A percentile compares a stretch with the other conserved stretches of the same genome.
phyloP scores from a whole-genome alignment of 331 rosid genomes.

The Quercus phellos region DNA sequence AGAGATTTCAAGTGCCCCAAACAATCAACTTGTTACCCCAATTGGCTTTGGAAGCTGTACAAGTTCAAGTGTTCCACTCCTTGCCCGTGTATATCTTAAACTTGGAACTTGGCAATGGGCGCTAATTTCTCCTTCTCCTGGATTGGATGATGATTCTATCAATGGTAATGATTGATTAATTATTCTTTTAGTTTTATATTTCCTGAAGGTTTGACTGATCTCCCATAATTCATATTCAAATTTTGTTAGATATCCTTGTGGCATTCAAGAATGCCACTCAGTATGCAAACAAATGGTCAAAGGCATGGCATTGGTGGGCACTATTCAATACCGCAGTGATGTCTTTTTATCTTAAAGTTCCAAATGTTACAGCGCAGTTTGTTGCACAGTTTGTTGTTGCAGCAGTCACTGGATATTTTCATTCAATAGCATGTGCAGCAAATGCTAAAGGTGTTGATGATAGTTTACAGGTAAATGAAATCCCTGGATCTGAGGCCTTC shows the following conservation, averaged over 20 bases:
- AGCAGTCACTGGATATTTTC: slow-evolving; percentile 96
- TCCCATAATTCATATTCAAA: slow-evolving; percentile 21
- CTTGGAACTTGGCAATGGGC: slow-evolving; percentile 90
- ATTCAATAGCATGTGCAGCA: slow-evolving; percentile 95
- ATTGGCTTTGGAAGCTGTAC: slow-evolving; percentile 43
- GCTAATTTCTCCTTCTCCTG: slow-evolving; percentile 45
- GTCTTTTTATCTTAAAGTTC: slow-evolving; percentile 78
- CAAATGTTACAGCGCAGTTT: slow-evolving; percentile 62
- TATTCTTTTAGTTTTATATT: not conserved
- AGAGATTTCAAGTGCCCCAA: slow-evolving; percentile 62
- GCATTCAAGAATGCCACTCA: slow-evolving; percentile 78
- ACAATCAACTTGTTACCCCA: slow-evolving; percentile 46
- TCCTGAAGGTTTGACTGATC: not conserved
- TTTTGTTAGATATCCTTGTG: slow-evolving; percentile 59
- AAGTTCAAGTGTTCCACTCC: slow-evolving; percentile 64
- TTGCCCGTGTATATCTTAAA: slow-evolving; percentile 75
- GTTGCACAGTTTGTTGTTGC: slow-evolving; percentile 83
- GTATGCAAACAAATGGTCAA: slow-evolving; percentile 74
- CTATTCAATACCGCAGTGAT: slow-evolving; percentile 92
- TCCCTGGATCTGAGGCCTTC: not conserved
- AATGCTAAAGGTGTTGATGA: slow-evolving; percentile 96
- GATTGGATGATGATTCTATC: slow-evolving; percentile 79
- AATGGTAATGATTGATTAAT: slow-evolving; percentile 43
- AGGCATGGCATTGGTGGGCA: slow-evolving; percentile 97
- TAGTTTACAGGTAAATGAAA: slow-evolving; percentile 76